These are phyloP conservation scores for Wickerhamomyces sp. DNA, from an alignment of 1,139 yeast genomes.

Conservation along the genomic window DNA sequence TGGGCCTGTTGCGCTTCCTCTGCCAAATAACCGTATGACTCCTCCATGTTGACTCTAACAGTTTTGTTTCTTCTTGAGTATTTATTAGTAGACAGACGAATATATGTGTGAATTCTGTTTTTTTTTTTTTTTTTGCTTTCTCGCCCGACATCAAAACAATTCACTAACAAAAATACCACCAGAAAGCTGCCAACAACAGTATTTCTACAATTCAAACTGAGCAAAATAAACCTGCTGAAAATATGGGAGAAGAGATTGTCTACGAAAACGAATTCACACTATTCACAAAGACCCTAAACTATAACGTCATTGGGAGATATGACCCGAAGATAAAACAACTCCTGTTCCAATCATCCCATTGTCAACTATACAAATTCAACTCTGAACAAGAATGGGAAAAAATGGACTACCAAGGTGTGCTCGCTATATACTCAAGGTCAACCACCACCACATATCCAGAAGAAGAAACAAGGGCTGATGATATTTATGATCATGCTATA, in stretches of 20 bases:
- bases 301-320: slow-evolving; percentile 76
- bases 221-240: not conserved
- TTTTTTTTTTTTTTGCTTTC: no score
- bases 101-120: no score
- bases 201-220: not conserved
- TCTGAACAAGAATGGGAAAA: slow-evolving; percentile 74
- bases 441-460: slow-evolving; percentile 14
- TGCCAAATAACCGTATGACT: slow-evolving; percentile 15
- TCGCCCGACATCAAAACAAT: no score
- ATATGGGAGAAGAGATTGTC: not conserved
- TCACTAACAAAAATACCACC: not conserved
- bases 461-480: slow-evolving; percentile 28
- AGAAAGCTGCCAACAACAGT: not conserved
- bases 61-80: not conserved
- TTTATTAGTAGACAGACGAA: no score
- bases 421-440: slow-evolving; percentile 72
- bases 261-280: slow-evolving; percentile 34
- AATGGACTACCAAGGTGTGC: slow-evolving; percentile 72
- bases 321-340: slow-evolving; percentile 78
- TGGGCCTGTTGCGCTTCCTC: slow-evolving; percentile 12
- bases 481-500: slow-evolving; percentile 64
- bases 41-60: slow-evolving; percentile 12
- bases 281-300: slow-evolving; percentile 66
- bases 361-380: slow-evolving; percentile 57
- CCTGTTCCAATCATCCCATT: slow-evolving; percentile 70